A percentile compares a stretch with the other conserved stretches of the same genome.
These are phyloP conservation scores for Pistacia atlantica DNA, from an alignment of 345 rosid genomes.

Conservation along the genomic window DNA sequence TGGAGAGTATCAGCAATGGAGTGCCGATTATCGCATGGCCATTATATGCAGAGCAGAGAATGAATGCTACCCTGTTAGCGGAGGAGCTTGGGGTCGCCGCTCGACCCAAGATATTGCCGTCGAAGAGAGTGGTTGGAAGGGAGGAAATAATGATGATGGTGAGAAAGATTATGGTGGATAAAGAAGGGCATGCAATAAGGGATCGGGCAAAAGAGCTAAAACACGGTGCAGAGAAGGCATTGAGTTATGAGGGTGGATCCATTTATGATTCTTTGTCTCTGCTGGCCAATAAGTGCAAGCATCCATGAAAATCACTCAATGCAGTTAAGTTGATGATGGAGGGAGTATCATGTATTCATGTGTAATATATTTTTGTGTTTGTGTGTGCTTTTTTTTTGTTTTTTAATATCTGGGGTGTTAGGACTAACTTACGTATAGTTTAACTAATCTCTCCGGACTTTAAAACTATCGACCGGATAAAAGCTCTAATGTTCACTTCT, in stretches of 20 bases:
- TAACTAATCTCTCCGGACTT: too few species aligned
- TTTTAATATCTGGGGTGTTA: too few species aligned
- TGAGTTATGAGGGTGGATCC: constrained; percentile 13
- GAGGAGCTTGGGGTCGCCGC: constrained; percentile 47
- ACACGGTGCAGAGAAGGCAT: constrained; percentile 12
- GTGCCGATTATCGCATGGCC: constrained; percentile 75
- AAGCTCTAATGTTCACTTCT: too few species aligned
- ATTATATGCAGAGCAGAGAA: constrained; percentile 60
- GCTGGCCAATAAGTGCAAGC: constrained; percentile 12
- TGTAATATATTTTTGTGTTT: too few species aligned
- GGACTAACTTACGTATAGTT: too few species aligned
- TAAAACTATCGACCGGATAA: too few species aligned
- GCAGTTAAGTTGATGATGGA: too few species aligned
- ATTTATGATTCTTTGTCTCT: constrained; percentile 16
- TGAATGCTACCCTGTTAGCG: constrained; percentile 48
- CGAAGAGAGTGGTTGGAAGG: constrained; percentile 32
- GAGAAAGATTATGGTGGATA: constrained; percentile 45
- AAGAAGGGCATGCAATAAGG: constrained; percentile 14
- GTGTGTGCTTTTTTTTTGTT: too few species aligned
- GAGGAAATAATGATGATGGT: constrained; percentile 44
- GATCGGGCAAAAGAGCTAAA: constrained; percentile 6
- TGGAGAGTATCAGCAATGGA: constrained; percentile 61
- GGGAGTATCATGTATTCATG: too few species aligned
- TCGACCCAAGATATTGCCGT: constrained; percentile 10
- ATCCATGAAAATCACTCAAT: not conserved